A percentile compares a stretch with the other conserved stretches of the same genome.
Evolutionary conservation across 78 protist species (phyloP).

Genomic region (Abeoforma whisleri): DNA sequence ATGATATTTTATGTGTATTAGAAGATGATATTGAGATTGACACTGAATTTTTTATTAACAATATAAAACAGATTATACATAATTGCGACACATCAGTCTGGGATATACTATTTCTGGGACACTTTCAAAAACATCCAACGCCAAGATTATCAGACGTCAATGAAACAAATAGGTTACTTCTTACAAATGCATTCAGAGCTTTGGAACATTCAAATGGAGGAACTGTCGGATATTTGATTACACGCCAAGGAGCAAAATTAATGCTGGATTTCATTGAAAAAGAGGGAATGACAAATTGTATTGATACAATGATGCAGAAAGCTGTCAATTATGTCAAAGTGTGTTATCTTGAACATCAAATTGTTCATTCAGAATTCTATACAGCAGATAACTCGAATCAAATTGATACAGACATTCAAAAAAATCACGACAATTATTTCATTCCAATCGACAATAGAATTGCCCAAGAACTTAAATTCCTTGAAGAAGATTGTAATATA

Average conservation of each 20-base stretch:
- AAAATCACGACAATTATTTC: not conserved
- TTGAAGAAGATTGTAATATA: too few relatives aligned
- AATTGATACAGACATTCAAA: not conserved
- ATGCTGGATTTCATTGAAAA: not conserved
- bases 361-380: not conserved
- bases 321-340: not conserved
- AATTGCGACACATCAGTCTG: too few relatives aligned
- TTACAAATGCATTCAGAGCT: not conserved
- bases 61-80: too few relatives aligned
- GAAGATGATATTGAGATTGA: not conserved
- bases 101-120: too few relatives aligned
- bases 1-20: too few relatives aligned
- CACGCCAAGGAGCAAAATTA: not conserved
- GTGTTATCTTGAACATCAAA: not conserved
- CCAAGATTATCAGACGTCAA: too few relatives aligned
- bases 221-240: not conserved
- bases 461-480: not conserved
- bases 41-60: too few relatives aligned
- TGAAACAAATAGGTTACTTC: too few relatives aligned
- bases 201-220: not conserved
- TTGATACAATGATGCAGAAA: not conserved
- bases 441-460: not conserved
- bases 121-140: too few relatives aligned
- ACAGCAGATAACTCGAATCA: not conserved
- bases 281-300: not conserved